A percentile compares a stretch with the other conserved stretches of the same genome.
phyloP scores from a whole-genome alignment of 805 yeast species.

The Barnettozyma vustinii region DNA sequence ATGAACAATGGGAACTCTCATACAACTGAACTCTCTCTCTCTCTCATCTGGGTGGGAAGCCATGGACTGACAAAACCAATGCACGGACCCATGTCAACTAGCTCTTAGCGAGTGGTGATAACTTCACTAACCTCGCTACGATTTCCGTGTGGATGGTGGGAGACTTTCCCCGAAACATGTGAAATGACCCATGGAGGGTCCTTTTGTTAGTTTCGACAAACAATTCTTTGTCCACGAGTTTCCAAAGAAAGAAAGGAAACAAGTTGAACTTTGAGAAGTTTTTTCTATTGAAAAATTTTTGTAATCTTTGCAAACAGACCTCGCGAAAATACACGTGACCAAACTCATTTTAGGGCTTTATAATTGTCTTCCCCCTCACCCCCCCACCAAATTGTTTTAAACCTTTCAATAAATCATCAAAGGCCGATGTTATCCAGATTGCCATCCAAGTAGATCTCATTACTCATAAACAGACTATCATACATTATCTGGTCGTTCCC shows the following conservation, averaged over 20 bases:
- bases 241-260: constrained; percentile 21
- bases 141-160: constrained; percentile 75
- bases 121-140: constrained; percentile 39
- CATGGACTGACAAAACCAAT: background rate
- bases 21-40: background rate
- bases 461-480: constrained; percentile 21
- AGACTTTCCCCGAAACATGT: constrained; percentile 83
- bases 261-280: background rate
- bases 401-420: too few relatives aligned
- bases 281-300: background rate
- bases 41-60: background rate
- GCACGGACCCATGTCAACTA: background rate
- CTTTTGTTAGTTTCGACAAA: constrained; percentile 66
- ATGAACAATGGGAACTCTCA: background rate
- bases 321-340: background rate
- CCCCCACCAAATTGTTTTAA: background rate
- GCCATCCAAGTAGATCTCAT: constrained; percentile 23
- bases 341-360: background rate
- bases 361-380: background rate
- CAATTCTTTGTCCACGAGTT: constrained; percentile 74
- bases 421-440: background rate
- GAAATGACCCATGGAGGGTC: constrained; percentile 23
- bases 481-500: constrained; percentile 18
- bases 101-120: constrained; percentile 30
- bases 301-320: background rate